phyloP scores from a whole-genome alignment of 805 yeast species.

The Grigorovia yakushimaensis region DNA sequence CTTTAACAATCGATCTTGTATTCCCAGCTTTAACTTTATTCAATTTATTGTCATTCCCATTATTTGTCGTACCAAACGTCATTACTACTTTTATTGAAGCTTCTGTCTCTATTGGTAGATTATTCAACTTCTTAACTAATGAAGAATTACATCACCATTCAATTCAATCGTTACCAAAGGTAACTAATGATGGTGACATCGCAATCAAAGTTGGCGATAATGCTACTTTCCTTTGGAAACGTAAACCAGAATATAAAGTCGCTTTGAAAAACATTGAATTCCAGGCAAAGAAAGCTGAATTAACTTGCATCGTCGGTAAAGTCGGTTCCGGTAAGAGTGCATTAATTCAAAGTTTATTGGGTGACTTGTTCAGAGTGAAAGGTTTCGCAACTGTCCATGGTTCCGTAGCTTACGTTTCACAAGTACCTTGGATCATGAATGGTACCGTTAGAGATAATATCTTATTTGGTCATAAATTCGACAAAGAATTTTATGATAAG shows the following conservation, averaged over 20 bases:
- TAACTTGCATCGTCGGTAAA: constrained; percentile 77
- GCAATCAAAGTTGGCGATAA: constrained; percentile 47
- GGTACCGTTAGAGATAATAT: constrained; percentile 88
- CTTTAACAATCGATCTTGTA: constrained; percentile 82
- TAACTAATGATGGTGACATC: constrained; percentile 50
- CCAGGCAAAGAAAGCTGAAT: constrained; percentile 59
- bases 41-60: constrained; percentile 82
- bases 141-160: constrained; percentile 81
- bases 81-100: constrained; percentile 82
- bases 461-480: constrained; percentile 78
- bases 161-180: constrained; percentile 36
- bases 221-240: constrained; percentile 73
- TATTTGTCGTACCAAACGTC: constrained; percentile 86
- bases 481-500: constrained; percentile 66
- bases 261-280: constrained; percentile 58
- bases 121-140: constrained; percentile 59
- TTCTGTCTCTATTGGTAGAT: constrained; percentile 69
- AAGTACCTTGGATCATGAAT: constrained; percentile 95
- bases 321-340: constrained; percentile 91
- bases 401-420: constrained; percentile 79
- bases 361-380: constrained; percentile 66
- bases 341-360: constrained; percentile 65
- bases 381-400: constrained; percentile 73
- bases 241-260: constrained; percentile 57
- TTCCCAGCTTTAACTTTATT: constrained; percentile 85